Conservation (phyloP, 768 basidiomycete genomes). For the Plicaturopsis crispa region DNA sequence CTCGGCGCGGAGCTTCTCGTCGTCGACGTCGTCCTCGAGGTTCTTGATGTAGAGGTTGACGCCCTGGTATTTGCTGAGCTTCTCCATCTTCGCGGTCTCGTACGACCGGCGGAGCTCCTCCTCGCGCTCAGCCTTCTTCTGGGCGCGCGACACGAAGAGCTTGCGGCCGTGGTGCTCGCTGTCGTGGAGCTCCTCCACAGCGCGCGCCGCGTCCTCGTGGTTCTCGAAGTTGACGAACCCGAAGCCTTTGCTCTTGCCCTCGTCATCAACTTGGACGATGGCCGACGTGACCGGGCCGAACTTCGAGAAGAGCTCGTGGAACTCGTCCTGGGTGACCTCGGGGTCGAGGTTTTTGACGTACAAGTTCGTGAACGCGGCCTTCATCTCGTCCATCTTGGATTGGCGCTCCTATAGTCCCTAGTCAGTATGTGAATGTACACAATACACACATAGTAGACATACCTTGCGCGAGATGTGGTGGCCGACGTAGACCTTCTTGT, state of each 20-base stretch:
- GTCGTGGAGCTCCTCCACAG: constrained; percentile 88
- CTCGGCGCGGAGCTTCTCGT: constrained; percentile 93
- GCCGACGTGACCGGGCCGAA: constrained; percentile 89
- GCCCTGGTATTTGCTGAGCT: constrained; percentile 95
- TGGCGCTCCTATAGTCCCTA: constrained; percentile 79
- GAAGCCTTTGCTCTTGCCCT: constrained; percentile 92
- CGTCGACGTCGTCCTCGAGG: constrained; percentile 95
- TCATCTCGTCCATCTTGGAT: constrained; percentile 98
- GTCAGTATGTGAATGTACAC: background rate
- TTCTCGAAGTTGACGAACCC: constrained; percentile 96
- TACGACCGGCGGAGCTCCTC: constrained; percentile 91
- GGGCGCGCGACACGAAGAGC: constrained; percentile 92
- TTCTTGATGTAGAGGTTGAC: constrained; percentile 99
- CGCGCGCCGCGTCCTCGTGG: constrained; percentile 88
- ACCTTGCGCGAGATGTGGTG: constrained; percentile 96
- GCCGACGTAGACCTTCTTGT: constrained; percentile 99
- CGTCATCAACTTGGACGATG: constrained; percentile 74
- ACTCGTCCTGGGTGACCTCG: constrained; percentile 80
- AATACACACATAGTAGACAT: constrained; percentile 9
- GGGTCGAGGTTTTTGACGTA: constrained; percentile 96
- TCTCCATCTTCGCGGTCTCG: constrained; percentile 95
- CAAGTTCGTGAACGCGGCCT: constrained; percentile 94
- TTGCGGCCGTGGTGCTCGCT: constrained; percentile 78
- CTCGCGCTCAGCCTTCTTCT: constrained; percentile 98
- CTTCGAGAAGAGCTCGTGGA: constrained; percentile 67